Percentiles rank a stretch among this genome's conserved stretches.
Conservation (phyloP, 148 eudicot species). For the Camellia granthamiana region DNA sequence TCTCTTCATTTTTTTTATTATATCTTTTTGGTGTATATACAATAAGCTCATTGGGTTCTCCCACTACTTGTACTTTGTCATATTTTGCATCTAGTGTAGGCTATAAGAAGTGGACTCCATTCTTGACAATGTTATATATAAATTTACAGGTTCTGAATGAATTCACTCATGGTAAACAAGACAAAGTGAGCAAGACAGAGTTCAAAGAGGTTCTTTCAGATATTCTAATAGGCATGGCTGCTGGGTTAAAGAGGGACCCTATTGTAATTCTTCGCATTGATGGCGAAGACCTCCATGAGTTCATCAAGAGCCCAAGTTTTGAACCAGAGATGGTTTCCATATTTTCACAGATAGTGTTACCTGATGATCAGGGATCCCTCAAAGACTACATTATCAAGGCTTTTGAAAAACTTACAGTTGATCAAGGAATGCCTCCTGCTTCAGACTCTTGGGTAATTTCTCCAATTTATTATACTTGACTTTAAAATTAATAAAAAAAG, state of each 20-base stretch:
- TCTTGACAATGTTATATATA: neutral
- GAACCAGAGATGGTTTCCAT: conserved; percentile 55
- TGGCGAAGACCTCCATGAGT: conserved; percentile 78
- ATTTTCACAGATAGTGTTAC: conserved; percentile 49
- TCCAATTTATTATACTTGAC: neutral
- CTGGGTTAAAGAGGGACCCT: conserved; percentile 85
- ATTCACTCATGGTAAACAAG: conserved; percentile 75
- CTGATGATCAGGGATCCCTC: conserved; percentile 35
- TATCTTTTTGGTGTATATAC: neutral
- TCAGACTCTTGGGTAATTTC: conserved; percentile 76
- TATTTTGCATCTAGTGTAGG: neutral
- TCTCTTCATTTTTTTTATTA: neutral
- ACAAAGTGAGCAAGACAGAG: conserved; percentile 70
- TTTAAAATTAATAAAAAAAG: neutral
- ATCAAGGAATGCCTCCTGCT: conserved; percentile 85
- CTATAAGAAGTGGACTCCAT: neutral
- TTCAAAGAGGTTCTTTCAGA: conserved; percentile 82
- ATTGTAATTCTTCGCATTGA: conserved; percentile 87
- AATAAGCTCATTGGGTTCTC: neutral
- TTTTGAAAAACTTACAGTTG: conserved; percentile 68
- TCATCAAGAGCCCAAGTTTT: conserved; percentile 44
- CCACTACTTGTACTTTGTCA: neutral
- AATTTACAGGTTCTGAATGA: conserved; percentile 66
- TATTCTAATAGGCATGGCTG: conserved; percentile 87
- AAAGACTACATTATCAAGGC: conserved; percentile 56